Evolutionary conservation across 78 protist species (phyloP).

Genomic region (Tieghemostelium lacteum): DNA sequence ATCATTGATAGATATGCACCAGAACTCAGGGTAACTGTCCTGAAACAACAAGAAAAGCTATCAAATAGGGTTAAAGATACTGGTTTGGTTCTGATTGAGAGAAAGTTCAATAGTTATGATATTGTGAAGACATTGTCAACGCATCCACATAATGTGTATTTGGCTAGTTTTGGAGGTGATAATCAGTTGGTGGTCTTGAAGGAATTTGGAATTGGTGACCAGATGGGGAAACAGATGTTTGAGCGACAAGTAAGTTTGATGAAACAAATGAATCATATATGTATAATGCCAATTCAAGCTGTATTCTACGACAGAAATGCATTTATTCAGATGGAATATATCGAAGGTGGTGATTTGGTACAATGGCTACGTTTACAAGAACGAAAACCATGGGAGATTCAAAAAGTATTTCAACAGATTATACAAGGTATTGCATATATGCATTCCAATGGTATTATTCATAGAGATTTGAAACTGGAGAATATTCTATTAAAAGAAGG

Average conservation of each 20-base stretch:
- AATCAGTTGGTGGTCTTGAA: constrained; percentile 26
- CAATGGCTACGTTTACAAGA: constrained; percentile 16
- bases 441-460: constrained; percentile 89
- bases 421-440: constrained; percentile 85
- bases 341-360: constrained; percentile 17
- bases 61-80: constrained; percentile 53
- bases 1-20: constrained; percentile 49
- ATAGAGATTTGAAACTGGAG: constrained; percentile 87
- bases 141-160: constrained; percentile 64
- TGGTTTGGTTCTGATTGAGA: constrained; percentile 14
- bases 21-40: constrained; percentile 22
- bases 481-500: constrained; percentile 55
- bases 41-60: constrained; percentile 30
- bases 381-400: constrained; percentile 64
- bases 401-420: constrained; percentile 77
- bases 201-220: constrained; percentile 76
- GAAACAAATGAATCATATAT: constrained; percentile 49
- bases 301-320: constrained; percentile 72
- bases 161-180: constrained; percentile 22
- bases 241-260: constrained; percentile 47
- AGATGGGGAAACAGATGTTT: constrained; percentile 60
- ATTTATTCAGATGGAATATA: constrained; percentile 58
- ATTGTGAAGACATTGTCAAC: constrained; percentile 42
- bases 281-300: constrained; percentile 66
- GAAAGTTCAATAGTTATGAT: constrained; percentile 42